Percentiles rank a stretch among this genome's conserved stretches.
Conservation (phyloP, 1,139 yeast species). For the Geotrichum klebahnii region DNA sequence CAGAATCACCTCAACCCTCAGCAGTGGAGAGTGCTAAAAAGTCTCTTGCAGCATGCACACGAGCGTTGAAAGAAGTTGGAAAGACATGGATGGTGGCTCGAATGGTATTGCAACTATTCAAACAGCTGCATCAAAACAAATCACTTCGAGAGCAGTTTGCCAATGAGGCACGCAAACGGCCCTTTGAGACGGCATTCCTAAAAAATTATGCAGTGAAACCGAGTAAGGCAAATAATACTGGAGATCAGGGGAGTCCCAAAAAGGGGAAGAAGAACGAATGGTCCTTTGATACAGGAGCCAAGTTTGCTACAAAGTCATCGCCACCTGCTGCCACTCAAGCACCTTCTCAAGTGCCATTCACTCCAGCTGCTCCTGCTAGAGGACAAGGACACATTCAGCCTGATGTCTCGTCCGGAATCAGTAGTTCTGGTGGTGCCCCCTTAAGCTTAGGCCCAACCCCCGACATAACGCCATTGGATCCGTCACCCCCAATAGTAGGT, state of each 20-base stretch:
- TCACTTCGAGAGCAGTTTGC: conserved; percentile 34
- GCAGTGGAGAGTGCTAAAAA: conserved; percentile 60
- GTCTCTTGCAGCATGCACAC: conserved; percentile 51
- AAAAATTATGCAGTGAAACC: too few species aligned
- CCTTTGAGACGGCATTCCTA: not conserved
- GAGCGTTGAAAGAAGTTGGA: conserved; percentile 53
- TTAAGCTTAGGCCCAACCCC: too few species aligned
- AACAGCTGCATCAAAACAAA: conserved; percentile 32
- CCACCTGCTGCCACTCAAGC: too few species aligned
- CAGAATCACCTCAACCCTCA: conserved; percentile 54
- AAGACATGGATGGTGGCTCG: conserved; percentile 44
- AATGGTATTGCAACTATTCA: conserved; percentile 38
- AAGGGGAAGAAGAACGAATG: not conserved
- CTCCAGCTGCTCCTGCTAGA: too few species aligned
- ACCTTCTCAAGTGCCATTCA: too few species aligned
- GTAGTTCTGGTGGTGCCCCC: too few species aligned
- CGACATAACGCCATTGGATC: too few species aligned
- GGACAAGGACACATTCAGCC: too few species aligned
- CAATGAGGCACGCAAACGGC: conserved; percentile 13
- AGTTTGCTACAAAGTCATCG: too few species aligned
- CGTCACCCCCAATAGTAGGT: too few species aligned
- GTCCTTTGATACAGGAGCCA: too few species aligned
- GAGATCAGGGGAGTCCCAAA: not conserved
- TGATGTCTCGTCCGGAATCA: too few species aligned
- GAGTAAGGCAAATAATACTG: not conserved